phyloP scores from a whole-genome alignment of 225 moss, liverwort and hornwort genomes.

The Marchantia paleacea region DNA sequence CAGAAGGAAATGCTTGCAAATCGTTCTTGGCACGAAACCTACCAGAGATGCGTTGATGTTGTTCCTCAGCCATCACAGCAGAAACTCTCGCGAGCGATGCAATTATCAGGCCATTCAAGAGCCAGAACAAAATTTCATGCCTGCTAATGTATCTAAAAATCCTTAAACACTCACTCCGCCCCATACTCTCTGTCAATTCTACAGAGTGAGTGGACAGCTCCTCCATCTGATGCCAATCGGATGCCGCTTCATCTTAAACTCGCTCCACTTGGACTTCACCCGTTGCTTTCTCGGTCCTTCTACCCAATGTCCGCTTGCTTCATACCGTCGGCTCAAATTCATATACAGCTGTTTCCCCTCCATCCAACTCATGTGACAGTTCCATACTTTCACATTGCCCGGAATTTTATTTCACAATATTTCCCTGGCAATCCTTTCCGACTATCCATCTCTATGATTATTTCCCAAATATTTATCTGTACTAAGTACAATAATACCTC shows the following conservation, averaged over 20 bases:
- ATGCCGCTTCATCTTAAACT: constrained; percentile 7
- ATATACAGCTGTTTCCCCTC: neutral
- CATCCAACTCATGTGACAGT: neutral
- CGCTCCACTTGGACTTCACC: neutral
- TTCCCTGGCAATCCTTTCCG: neutral
- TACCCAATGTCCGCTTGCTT: neutral
- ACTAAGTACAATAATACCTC: neutral
- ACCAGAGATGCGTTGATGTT: constrained; percentile 50
- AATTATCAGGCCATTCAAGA: constrained; percentile 17
- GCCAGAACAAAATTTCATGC: constrained; percentile 11
- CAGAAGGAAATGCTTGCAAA: neutral
- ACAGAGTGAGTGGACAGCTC: neutral
- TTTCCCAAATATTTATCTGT: neutral
- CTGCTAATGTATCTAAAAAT: neutral
- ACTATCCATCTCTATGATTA: neutral
- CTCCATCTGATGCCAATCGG: constrained; percentile 18
- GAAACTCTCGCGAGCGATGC: constrained; percentile 10
- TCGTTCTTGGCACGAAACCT: constrained; percentile 6
- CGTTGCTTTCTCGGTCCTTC: neutral
- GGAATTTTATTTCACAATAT: neutral
- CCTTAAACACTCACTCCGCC: neutral
- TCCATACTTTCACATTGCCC: neutral
- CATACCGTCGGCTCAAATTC: constrained; percentile 10
- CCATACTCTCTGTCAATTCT: constrained; percentile 26
- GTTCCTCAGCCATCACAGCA: constrained; percentile 31